Percentiles rank a stretch among this genome's conserved stretches.
Evolutionary conservation across 2,329 filamentous ascomycete genomes (phyloP).

Genomic region (Paramyrothecium roridum): DNA sequence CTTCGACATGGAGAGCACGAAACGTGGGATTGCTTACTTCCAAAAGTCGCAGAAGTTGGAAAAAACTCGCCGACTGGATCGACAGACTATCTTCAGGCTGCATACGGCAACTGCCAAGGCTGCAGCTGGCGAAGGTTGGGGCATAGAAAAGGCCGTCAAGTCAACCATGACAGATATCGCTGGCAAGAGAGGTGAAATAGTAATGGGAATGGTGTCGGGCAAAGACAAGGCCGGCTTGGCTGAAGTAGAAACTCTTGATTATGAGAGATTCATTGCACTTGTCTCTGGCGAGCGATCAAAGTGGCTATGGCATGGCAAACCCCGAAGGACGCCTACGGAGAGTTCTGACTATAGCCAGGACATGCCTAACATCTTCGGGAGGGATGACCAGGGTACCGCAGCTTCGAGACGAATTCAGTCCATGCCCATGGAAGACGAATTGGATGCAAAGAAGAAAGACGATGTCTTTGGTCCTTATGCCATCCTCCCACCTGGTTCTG

Average conservation of each 20-base stretch:
- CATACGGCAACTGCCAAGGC: constrained; percentile 86
- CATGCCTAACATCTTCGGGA: constrained; percentile 47
- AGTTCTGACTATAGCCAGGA: constrained; percentile 46
- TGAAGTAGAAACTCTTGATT: constrained; percentile 87
- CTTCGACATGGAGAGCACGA: constrained; percentile 80
- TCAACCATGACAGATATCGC: constrained; percentile 91
- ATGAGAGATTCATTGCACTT: constrained; percentile 77
- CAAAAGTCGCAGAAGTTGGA: constrained; percentile 85
- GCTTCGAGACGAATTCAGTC: constrained; percentile 49
- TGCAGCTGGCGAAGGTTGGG: constrained; percentile 85
- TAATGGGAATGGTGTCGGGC: constrained; percentile 89
- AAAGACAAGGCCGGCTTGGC: constrained; percentile 86
- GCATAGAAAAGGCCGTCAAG: constrained; percentile 89
- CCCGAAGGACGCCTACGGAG: constrained; percentile 58
- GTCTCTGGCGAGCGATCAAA: constrained; percentile 80
- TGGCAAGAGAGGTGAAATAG: constrained; percentile 89
- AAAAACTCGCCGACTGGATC: constrained; percentile 75
- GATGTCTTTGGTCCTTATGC: constrained; percentile 42
- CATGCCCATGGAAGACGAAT: constrained; percentile 50
- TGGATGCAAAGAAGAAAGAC: constrained; percentile 40
- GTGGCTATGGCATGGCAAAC: constrained; percentile 93
- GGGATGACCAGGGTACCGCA: constrained; percentile 41
- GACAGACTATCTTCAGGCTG: constrained; percentile 76
- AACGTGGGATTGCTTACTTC: constrained; percentile 81
- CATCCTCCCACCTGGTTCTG: constrained; percentile 39